Evolutionary conservation across 2,329 filamentous ascomycete genomes (phyloP).

Genomic region (Pseudocercospora vitis): DNA sequence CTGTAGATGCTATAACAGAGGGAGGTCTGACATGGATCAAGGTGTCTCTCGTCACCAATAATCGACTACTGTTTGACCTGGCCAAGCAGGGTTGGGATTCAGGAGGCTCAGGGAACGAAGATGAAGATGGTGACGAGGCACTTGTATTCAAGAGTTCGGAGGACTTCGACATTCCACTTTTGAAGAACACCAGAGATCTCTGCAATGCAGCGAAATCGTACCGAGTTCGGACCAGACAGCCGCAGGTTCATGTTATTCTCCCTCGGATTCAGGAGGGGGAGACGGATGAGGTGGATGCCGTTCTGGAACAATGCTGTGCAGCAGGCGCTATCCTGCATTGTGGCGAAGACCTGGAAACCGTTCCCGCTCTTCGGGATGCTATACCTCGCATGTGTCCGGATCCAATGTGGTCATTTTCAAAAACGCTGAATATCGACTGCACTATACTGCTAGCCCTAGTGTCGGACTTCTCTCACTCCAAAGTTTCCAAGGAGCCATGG

Average conservation of each 20-base stretch:
- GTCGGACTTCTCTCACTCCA: conserved; percentile 68
- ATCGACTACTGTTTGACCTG: conserved; percentile 64
- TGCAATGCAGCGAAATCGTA: conserved; percentile 57
- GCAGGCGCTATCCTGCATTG: conserved; percentile 46
- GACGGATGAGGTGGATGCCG: conserved; percentile 55
- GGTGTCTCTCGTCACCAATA: conserved; percentile 65
- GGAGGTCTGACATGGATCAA: conserved; percentile 68
- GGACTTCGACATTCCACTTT: conserved; percentile 55
- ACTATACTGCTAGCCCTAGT: conserved; percentile 71
- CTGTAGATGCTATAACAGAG: conserved; percentile 65
- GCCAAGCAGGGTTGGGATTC: conserved; percentile 66
- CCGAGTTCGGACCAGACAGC: conserved; percentile 60
- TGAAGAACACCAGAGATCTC: conserved; percentile 61
- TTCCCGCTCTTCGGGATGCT: conserved; percentile 30
- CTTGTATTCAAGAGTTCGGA: conserved; percentile 47
- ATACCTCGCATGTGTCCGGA: conserved; percentile 40
- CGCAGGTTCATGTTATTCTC: conserved; percentile 60
- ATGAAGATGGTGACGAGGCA: conserved; percentile 39
- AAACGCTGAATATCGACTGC: conserved; percentile 61
- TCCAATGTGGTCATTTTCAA: conserved; percentile 41
- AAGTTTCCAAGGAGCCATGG: conserved; percentile 50
- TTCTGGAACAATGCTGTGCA: conserved; percentile 57
- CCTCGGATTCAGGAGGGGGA: conserved; percentile 57
- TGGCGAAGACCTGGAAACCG: conserved; percentile 30
- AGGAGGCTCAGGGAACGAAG: conserved; percentile 50